Evolutionary conservation across 805 yeast species (phyloP).

Genomic region (Priceomyces carsonii): DNA sequence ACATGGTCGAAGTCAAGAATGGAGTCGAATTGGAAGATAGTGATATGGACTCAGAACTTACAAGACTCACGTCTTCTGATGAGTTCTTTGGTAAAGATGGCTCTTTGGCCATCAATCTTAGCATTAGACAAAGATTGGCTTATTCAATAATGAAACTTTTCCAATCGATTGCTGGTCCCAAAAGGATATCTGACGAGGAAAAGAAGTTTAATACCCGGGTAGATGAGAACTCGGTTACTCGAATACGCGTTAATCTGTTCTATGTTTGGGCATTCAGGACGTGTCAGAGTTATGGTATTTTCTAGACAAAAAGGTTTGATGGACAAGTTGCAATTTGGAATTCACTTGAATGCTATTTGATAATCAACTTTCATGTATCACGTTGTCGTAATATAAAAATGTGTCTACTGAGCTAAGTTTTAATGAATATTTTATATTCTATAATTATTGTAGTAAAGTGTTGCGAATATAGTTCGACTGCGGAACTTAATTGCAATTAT

Average conservation of each 20-base stretch:
- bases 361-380: too few relatives aligned
- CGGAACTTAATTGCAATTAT: not conserved
- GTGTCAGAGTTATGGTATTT: constrained; percentile 25
- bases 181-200: constrained; percentile 16
- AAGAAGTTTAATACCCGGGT: constrained; percentile 19
- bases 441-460: too few relatives aligned
- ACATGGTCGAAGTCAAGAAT: constrained; percentile 22
- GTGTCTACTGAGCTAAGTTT: not conserved
- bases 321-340: too few relatives aligned
- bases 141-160: constrained; percentile 13
- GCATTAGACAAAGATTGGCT: constrained; percentile 15
- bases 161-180: constrained; percentile 10
- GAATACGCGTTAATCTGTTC: constrained; percentile 12
- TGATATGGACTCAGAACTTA: constrained; percentile 8
- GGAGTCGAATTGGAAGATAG: constrained; percentile 3
- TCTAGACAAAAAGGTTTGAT: constrained; percentile 10
- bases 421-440: too few relatives aligned
- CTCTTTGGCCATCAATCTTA: constrained; percentile 7
- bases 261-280: constrained; percentile 20
- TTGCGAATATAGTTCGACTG: not conserved
- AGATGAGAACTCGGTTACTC: constrained; percentile 16
- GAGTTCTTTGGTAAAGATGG: constrained; percentile 7
- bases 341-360: too few relatives aligned
- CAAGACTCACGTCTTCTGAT: constrained; percentile 9
- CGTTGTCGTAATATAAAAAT: not conserved